Conservation (phyloP, 2,329 filamentous ascomycete species). For the Talaromyces rugulosus region DNA sequence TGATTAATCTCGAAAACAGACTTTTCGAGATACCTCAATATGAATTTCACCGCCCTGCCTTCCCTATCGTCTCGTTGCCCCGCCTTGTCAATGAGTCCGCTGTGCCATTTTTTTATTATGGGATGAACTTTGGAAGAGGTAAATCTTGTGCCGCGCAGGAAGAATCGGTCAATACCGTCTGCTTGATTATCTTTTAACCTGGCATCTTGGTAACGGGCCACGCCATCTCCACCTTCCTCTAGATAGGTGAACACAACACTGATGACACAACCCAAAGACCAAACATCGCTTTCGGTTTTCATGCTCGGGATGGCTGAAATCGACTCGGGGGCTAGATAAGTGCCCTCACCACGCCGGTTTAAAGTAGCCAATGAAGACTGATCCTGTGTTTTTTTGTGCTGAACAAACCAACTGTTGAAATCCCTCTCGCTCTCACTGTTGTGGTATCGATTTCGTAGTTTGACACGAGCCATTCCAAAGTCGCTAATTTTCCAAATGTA, state of each 20-base stretch:
- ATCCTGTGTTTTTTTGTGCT: constrained; percentile 15
- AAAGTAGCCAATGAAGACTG: constrained; percentile 16
- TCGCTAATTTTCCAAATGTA: constrained; percentile 40
- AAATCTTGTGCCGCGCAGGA: constrained; percentile 5
- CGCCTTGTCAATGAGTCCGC: constrained; percentile 6
- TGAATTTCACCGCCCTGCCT: constrained; percentile 19
- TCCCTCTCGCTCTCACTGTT: constrained; percentile 23
- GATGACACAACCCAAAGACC: constrained; percentile 40
- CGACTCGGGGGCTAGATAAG: constrained; percentile 36
- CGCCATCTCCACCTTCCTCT: constrained; percentile 24
- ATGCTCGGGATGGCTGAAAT: constrained; percentile 21
- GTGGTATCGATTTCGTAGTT: constrained; percentile 19
- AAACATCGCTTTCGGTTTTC: constrained; percentile 36
- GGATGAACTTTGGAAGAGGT: constrained; percentile 6
- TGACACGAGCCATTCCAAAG: constrained; percentile 40
- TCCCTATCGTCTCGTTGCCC: constrained; percentile 17
- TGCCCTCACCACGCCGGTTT: constrained; percentile 30
- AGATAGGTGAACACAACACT: constrained; percentile 38
- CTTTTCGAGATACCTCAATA: constrained; percentile 25
- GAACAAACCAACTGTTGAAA: constrained; percentile 24
- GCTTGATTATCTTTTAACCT: constrained; percentile 19
- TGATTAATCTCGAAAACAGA: constrained; percentile 21
- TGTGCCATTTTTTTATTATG: constrained; percentile 7
- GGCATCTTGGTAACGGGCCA: constrained; percentile 18
- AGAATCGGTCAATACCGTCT: constrained; percentile 16